A percentile compares a stretch with the other conserved stretches of the same genome.
phyloP scores from a whole-genome alignment of 345 rosid genomes.

The Syzygium jambos region DNA sequence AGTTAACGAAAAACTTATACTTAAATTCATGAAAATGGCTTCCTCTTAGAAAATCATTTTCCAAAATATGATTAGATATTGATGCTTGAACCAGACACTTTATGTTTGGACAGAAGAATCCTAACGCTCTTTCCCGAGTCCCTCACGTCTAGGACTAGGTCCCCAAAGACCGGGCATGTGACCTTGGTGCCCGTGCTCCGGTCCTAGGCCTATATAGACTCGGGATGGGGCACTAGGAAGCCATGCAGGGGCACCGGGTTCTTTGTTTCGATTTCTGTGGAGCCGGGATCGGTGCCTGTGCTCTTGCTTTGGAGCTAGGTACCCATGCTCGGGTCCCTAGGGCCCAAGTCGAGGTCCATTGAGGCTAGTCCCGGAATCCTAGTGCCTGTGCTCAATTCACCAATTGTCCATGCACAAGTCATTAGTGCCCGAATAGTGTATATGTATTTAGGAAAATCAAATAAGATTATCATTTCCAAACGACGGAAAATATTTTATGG shows the following conservation, averaged over 20 bases:
- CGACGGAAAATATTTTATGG: no score
- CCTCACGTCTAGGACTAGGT: neutral
- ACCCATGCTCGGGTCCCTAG: no score
- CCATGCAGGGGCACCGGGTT: neutral
- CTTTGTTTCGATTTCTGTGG: neutral
- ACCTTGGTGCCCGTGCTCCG: neutral
- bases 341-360: neutral
- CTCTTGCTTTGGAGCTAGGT: no score
- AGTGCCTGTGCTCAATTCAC: rapidly evolving
- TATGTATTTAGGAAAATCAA: neutral
- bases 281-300: neutral
- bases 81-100: rapidly evolving
- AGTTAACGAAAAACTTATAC: rapidly evolving
- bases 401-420: neutral
- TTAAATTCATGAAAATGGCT: neutral
- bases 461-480: neutral
- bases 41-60: neutral
- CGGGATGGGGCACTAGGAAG: no score
- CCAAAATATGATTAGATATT: no score
- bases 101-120: neutral
- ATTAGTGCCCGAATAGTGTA: rapidly evolving
- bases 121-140: neutral
- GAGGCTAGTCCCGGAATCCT: neutral
- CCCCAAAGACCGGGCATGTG: rapidly evolving
- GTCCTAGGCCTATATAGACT: no score